Percentiles rank a stretch among this genome's conserved stretches.
Conservation (phyloP, 208 protist genomes). For the Phytomonas serpens region DNA sequence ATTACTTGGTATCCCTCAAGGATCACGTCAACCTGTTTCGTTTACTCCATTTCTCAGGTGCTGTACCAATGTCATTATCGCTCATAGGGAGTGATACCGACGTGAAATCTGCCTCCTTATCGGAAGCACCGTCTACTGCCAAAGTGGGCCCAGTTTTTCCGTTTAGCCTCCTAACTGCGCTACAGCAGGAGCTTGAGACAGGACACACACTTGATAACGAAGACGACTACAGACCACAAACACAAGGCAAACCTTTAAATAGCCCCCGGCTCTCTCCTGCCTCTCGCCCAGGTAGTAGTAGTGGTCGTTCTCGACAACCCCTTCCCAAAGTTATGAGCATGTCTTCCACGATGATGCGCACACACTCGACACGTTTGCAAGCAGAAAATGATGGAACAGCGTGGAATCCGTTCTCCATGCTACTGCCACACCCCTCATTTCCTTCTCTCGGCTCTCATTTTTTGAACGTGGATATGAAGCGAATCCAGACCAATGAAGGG, state of each 20-base stretch:
- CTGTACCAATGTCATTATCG: not conserved
- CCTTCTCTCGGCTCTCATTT: not conserved
- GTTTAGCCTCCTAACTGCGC: not conserved
- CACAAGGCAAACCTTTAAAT: not conserved
- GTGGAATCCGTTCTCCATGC: not conserved
- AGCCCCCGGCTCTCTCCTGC: not conserved
- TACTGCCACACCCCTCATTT: not conserved
- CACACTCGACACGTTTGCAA: not conserved
- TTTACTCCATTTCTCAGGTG: slow-evolving; percentile 34
- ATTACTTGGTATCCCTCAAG: slow-evolving; percentile 56
- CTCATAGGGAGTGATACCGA: not conserved
- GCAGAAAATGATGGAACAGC: not conserved
- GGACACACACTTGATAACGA: not conserved
- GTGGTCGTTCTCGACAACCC: not conserved
- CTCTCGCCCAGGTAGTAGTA: not conserved
- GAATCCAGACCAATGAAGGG: not conserved
- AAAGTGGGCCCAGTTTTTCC: not conserved
- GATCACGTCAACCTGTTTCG: slow-evolving; percentile 51
- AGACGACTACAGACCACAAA: not conserved
- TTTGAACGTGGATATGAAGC: not conserved
- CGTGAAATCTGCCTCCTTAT: not conserved
- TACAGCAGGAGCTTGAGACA: not conserved
- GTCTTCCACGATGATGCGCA: not conserved
- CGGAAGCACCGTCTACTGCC: not conserved
- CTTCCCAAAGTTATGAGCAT: not conserved